Evolutionary conservation across 306 rosid species (phyloP).

Genomic region (Mimosa pudica): DNA sequence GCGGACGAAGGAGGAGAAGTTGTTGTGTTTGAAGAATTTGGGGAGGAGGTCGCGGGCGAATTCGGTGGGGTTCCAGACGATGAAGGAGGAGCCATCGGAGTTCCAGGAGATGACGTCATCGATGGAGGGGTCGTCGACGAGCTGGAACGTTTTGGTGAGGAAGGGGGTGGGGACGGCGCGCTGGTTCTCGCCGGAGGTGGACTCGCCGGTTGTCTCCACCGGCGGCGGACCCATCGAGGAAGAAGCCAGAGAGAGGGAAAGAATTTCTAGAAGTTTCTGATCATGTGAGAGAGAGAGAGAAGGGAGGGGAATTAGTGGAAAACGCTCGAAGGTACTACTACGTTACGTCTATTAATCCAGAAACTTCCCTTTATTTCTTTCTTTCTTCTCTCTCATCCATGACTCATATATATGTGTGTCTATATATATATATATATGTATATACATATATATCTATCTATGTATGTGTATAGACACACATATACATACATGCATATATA

Average conservation of each 20-base stretch:
- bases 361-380: slow-evolving; percentile 58
- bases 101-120: slow-evolving; percentile 70
- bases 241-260: background rate
- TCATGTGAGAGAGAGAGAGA: background rate
- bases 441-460: too few relatives aligned
- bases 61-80: slow-evolving; percentile 68
- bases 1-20: slow-evolving; percentile 90
- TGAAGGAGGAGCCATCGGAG: slow-evolving; percentile 65
- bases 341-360: slow-evolving; percentile 52
- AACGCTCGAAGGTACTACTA: slow-evolving; percentile 60
- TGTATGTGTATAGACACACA: too few relatives aligned
- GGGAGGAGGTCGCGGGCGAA: slow-evolving; percentile 75
- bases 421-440: too few relatives aligned
- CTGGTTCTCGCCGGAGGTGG: slow-evolving; percentile 44
- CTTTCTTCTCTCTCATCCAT: background rate
- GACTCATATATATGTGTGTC: background rate
- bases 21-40: slow-evolving; percentile 66
- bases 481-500: too few relatives aligned
- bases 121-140: slow-evolving; percentile 54
- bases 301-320: background rate
- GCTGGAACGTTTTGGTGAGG: slow-evolving; percentile 67
- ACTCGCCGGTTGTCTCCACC: slow-evolving; percentile 50
- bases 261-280: slow-evolving; percentile 83
- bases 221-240: slow-evolving; percentile 54
- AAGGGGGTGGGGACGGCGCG: slow-evolving; percentile 86